Percentiles rank a stretch among this genome's conserved stretches.
These are phyloP conservation scores for Globisporangium iwayamae DNA, from an alignment of 352 stramenopile genomes.

Conservation along the genomic window DNA sequence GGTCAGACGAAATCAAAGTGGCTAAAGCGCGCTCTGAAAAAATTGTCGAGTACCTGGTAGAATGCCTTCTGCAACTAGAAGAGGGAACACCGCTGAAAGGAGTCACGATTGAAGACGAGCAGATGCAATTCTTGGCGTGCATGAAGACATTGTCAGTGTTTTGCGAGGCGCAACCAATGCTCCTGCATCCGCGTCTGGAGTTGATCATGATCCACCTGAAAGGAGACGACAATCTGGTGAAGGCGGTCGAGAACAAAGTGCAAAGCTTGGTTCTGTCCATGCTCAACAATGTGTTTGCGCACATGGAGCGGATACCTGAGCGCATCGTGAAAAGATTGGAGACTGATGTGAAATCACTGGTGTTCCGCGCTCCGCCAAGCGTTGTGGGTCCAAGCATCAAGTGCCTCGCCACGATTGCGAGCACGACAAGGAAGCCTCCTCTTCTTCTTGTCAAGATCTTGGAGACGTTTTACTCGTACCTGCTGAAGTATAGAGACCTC, in stretches of 20 bases:
- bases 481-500: slow-evolving; percentile 44
- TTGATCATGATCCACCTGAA: slow-evolving; percentile 73
- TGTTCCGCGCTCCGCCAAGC: slow-evolving; percentile 70
- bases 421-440: slow-evolving; percentile 35
- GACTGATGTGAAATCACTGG: slow-evolving; percentile 55
- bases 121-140: slow-evolving; percentile 70
- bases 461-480: slow-evolving; percentile 56
- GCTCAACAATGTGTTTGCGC: slow-evolving; percentile 50
- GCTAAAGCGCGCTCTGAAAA: slow-evolving; percentile 51
- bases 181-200: slow-evolving; percentile 61
- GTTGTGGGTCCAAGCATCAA: slow-evolving; percentile 77
- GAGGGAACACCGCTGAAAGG: slow-evolving; percentile 54
- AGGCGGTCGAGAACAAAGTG: slow-evolving; percentile 49
- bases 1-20: slow-evolving; percentile 42
- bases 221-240: slow-evolving; percentile 49
- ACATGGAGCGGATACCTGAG: slow-evolving; percentile 46
- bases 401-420: slow-evolving; percentile 61
- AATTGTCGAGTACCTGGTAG: slow-evolving; percentile 64
- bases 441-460: slow-evolving; percentile 57
- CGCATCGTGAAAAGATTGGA: slow-evolving; percentile 46
- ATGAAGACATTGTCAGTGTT: slow-evolving; percentile 77
- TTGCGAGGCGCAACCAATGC: slow-evolving; percentile 57
- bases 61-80: slow-evolving; percentile 66
- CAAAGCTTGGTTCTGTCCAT: slow-evolving; percentile 63
- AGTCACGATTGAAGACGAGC: slow-evolving; percentile 44